phyloP scores from a whole-genome alignment of 2,329 filamentous ascomycete species.

The Claviceps sp. region DNA sequence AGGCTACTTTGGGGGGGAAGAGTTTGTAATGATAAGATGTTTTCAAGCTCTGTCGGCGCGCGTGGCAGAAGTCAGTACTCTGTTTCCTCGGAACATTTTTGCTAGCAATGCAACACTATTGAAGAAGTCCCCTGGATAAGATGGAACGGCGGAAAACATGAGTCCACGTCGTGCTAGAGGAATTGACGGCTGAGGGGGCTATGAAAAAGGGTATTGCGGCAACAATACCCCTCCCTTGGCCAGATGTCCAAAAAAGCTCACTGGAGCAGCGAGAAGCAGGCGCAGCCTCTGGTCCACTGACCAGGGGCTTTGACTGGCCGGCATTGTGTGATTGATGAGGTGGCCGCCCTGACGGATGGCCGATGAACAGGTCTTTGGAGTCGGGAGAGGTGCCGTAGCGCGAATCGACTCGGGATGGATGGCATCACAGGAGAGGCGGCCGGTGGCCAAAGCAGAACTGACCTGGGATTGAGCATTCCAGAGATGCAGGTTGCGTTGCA shows the following conservation, averaged over 20 bases:
- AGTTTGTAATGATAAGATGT: neutral
- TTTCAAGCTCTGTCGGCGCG: neutral
- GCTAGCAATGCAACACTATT: neutral
- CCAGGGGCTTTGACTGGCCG: neutral
- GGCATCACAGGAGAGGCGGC: conserved; percentile 5
- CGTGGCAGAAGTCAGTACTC: neutral
- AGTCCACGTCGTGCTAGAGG: too few species aligned
- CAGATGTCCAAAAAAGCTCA: neutral
- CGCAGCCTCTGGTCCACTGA: neutral
- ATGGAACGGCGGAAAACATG: too few species aligned
- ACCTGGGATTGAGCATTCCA: conserved; percentile 3
- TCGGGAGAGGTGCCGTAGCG: conserved; percentile 5
- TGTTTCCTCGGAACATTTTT: neutral
- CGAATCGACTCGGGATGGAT: neutral
- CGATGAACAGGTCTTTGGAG: conserved; percentile 4
- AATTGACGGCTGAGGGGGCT: neutral
- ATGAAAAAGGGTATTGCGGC: neutral
- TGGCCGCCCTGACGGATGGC: conserved; percentile 7
- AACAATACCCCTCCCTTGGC: neutral
- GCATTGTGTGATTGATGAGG: neutral
- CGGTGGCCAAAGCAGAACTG: conserved; percentile 5
- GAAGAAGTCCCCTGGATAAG: neutral
- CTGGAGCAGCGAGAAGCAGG: conserved; percentile 1
- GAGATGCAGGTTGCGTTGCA: conserved; percentile 1
- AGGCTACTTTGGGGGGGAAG: conserved; percentile 29